These are phyloP conservation scores for Penicillium griseofulvum DNA, from an alignment of 2,329 filamentous ascomycete species.

Conservation along the genomic window DNA sequence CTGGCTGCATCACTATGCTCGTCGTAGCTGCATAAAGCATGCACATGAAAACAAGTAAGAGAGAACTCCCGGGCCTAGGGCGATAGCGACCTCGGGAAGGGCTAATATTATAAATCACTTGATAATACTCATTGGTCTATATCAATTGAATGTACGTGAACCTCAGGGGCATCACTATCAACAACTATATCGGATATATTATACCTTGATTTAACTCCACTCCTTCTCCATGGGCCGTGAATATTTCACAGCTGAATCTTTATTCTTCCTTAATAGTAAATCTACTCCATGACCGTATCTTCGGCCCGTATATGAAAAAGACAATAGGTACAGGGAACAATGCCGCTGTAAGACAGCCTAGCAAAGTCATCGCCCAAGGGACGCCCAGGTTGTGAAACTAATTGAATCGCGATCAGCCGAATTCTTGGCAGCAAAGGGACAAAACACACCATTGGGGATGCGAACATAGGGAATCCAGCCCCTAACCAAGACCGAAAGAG, in stretches of 20 bases:
- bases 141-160: background rate
- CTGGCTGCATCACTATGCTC: background rate
- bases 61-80: no score
- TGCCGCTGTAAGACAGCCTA: constrained; percentile 26
- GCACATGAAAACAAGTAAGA: background rate
- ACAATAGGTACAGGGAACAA: constrained; percentile 44
- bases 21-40: no score
- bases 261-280: constrained; percentile 22
- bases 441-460: constrained; percentile 15
- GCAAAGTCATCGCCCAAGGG: constrained; percentile 29
- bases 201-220: no score
- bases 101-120: no score
- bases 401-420: background rate
- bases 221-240: background rate
- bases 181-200: background rate
- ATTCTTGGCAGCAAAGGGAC: background rate
- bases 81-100: no score
- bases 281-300: constrained; percentile 41
- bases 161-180: background rate
- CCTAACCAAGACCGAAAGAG: constrained; percentile 30
- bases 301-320: constrained; percentile 45
- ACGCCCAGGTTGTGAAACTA: constrained; percentile 31
- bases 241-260: background rate
- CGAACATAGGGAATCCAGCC: constrained; percentile 32
- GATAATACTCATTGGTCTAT: background rate